phyloP scores from a whole-genome alignment of 805 yeast genomes.

The Cyberlindnera mississippiensis region DNA sequence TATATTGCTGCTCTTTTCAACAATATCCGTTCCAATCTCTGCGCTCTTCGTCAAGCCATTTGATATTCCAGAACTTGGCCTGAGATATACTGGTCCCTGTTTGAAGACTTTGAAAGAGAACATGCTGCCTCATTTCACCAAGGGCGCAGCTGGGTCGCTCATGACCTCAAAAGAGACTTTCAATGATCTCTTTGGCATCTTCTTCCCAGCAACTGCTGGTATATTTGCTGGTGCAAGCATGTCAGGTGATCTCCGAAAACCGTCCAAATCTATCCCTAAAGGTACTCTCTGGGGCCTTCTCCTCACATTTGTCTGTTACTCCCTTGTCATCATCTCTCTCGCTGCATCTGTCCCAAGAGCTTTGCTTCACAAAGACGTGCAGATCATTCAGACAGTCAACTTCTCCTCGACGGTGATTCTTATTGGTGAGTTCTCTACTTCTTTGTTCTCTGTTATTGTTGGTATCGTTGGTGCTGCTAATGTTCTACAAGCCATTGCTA shows the following conservation, averaged over 20 bases:
- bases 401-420: constrained; percentile 64
- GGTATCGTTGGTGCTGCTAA: constrained; percentile 96
- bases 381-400: constrained; percentile 79
- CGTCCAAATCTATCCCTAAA: constrained; percentile 84
- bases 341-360: constrained; percentile 79
- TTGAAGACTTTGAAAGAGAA: constrained; percentile 65
- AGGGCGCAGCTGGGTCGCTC: constrained; percentile 90
- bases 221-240: constrained; percentile 97
- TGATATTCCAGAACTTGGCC: constrained; percentile 43
- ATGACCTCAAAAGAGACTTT: constrained; percentile 62
- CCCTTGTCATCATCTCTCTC: constrained; percentile 76
- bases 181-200: constrained; percentile 84
- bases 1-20: constrained; percentile 60
- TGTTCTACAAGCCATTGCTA: constrained; percentile 84
- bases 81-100: constrained; percentile 66
- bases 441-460: constrained; percentile 88
- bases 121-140: constrained; percentile 74
- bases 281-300: constrained; percentile 89
- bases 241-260: constrained; percentile 89
- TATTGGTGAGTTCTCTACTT: constrained; percentile 88
- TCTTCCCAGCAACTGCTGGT: constrained; percentile 98
- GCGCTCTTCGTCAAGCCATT: constrained; percentile 64
- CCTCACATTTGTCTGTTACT: constrained; percentile 72
- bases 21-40: constrained; percentile 79
- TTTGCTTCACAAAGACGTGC: constrained; percentile 72